A percentile compares a stretch with the other conserved stretches of the same genome.
These are phyloP conservation scores for Phytophthora fragariae DNA, from an alignment of 352 stramenopile genomes.

Conservation along the genomic window DNA sequence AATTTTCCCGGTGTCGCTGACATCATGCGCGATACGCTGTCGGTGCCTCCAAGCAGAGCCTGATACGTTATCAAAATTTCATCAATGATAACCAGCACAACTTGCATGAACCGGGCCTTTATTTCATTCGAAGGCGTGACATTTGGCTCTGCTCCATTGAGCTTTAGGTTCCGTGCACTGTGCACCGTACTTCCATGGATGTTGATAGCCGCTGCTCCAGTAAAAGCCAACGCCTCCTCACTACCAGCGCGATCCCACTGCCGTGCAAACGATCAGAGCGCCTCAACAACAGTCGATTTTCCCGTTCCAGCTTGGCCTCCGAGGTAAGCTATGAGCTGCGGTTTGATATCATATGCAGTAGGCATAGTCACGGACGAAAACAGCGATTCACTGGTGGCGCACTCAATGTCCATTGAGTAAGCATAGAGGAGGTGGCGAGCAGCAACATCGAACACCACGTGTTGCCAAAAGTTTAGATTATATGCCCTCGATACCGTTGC, in stretches of 20 bases:
- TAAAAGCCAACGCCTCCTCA: slow-evolving; percentile 19
- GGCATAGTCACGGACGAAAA: no score
- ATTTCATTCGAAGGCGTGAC: slow-evolving; percentile 22
- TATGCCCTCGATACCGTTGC: slow-evolving; percentile 1
- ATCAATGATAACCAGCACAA: slow-evolving; percentile 32
- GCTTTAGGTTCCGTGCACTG: slow-evolving; percentile 18
- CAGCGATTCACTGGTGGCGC: no score
- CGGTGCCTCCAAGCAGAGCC: slow-evolving; percentile 24
- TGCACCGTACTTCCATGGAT: slow-evolving; percentile 12
- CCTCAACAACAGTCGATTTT: slow-evolving; percentile 17
- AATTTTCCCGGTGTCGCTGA: not conserved
- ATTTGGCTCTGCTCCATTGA: slow-evolving; percentile 7
- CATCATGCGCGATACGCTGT: slow-evolving; percentile 13
- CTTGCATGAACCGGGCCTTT: slow-evolving; percentile 18
- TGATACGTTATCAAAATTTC: slow-evolving; percentile 42
- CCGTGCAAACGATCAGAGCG: not conserved
- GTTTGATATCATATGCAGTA: slow-evolving; percentile 7
- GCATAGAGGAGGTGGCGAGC: slow-evolving; percentile 32
- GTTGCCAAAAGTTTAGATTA: slow-evolving; percentile 23
- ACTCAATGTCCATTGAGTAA: slow-evolving; percentile 21
- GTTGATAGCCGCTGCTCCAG: slow-evolving; percentile 17
- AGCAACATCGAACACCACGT: slow-evolving; percentile 30
- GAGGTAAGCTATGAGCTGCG: slow-evolving; percentile 21
- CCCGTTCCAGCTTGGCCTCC: slow-evolving; percentile 11
- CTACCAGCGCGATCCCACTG: not conserved